Conservation (phyloP, 129 eudicot species). For the Erigeron canadensis region DNA sequence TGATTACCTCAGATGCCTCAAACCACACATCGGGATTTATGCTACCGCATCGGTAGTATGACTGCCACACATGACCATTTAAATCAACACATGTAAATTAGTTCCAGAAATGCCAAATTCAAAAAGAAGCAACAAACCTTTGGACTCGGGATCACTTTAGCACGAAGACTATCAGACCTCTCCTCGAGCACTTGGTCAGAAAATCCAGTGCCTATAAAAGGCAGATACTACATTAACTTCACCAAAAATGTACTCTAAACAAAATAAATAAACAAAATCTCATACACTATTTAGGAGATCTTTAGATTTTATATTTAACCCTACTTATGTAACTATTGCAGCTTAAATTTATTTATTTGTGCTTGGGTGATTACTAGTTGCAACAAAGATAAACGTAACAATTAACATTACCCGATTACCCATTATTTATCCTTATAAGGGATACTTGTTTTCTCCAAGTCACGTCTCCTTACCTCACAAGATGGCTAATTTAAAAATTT, state of each 20-base stretch:
- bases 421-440: not conserved
- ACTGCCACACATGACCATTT: conserved; percentile 41
- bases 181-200: conserved; percentile 80
- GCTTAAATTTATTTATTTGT: no score
- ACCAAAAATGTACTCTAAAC: not conserved
- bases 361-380: not conserved
- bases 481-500: not conserved
- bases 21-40: conserved; percentile 92
- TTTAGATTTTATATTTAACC: not conserved
- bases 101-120: not conserved
- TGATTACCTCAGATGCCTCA: conserved; percentile 82
- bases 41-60: conserved; percentile 72
- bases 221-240: conserved; percentile 12
- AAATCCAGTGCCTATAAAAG: conserved; percentile 82
- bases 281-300: not conserved
- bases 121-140: conserved; percentile 47
- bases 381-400: not conserved
- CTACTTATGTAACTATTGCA: not conserved
- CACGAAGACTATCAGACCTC: conserved; percentile 80
- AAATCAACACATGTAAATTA: conserved; percentile 21
- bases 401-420: not conserved
- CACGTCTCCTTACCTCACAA: no score
- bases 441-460: not conserved
- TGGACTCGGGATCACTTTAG: conserved; percentile 80
- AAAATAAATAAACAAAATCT: not conserved